Conservation (phyloP, 768 basidiomycete genomes). For the Termitomyces titanicus region DNA sequence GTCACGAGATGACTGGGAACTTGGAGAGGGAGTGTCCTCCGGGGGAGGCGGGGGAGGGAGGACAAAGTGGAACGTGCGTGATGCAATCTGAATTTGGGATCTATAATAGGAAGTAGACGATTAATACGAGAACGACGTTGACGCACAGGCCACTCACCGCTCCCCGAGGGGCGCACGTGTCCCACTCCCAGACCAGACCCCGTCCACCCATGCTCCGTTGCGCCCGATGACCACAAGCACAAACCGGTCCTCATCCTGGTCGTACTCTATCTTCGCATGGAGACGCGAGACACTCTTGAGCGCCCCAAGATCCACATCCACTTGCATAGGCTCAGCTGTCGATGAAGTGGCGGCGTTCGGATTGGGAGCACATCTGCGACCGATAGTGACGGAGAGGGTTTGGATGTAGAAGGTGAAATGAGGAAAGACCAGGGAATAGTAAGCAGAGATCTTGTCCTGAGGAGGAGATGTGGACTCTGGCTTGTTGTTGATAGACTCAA, state of each 20-base stretch:
- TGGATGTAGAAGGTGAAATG: conserved; percentile 97
- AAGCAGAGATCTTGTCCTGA: conserved; percentile 85
- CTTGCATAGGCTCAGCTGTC: conserved; percentile 51
- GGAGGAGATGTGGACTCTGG: conserved; percentile 31
- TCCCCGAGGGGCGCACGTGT: conserved; percentile 82
- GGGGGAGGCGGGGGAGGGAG: conserved; percentile 84
- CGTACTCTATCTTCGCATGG: conserved; percentile 94
- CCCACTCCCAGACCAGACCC: conserved; percentile 90
- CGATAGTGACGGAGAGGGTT: conserved; percentile 91
- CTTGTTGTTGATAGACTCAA: conserved; percentile 21
- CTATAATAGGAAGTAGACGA: conserved; percentile 34
- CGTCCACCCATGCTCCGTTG: conserved; percentile 98
- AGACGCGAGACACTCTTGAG: conserved; percentile 97
- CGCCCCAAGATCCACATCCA: conserved; percentile 91
- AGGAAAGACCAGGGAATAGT: conserved; percentile 91
- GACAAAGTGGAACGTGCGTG: conserved; percentile 94
- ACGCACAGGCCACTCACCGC: conserved; percentile 42
- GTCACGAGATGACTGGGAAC: conserved; percentile 67
- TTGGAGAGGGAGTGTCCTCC: conserved; percentile 79
- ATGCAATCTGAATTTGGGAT: conserved; percentile 95
- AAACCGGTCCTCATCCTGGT: conserved; percentile 85
- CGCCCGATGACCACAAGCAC: conserved; percentile 90
- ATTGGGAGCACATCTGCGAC: conserved; percentile 73
- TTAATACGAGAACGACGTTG: conserved; percentile 3
- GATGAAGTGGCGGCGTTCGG: conserved; percentile 49